Conservation (phyloP, 768 basidiomycete genomes). For the Tylopilus balloui region DNA sequence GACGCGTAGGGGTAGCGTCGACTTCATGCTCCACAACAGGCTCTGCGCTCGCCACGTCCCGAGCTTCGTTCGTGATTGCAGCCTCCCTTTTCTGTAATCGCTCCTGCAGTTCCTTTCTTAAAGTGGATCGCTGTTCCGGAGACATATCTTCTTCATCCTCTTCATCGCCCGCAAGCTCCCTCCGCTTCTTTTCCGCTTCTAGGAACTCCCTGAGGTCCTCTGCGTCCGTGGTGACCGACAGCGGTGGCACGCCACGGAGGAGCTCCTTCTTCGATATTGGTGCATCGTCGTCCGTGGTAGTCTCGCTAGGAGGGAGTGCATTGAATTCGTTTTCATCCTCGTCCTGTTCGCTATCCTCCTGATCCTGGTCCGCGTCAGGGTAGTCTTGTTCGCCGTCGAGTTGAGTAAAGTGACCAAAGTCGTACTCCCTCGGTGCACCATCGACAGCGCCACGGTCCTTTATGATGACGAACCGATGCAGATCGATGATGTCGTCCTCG, state of each 20-base stretch:
- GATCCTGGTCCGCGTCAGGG: slow-evolving; percentile 38
- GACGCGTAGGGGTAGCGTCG: slow-evolving; percentile 18
- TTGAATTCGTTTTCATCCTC: slow-evolving; percentile 58
- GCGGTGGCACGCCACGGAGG: slow-evolving; percentile 41
- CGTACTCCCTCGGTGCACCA: slow-evolving; percentile 35
- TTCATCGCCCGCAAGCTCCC: slow-evolving; percentile 35
- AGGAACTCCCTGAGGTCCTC: slow-evolving; percentile 64
- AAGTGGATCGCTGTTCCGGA: slow-evolving; percentile 12
- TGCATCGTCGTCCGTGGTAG: slow-evolving; percentile 23
- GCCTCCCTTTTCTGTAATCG: slow-evolving; percentile 8
- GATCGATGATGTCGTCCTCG: slow-evolving; percentile 77
- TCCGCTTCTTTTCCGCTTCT: slow-evolving; percentile 54
- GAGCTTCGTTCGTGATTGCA: slow-evolving; percentile 2
- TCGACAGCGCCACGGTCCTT: slow-evolving; percentile 69
- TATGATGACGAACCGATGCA: slow-evolving; percentile 55
- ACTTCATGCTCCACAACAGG: slow-evolving; percentile 1
- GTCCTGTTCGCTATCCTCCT: slow-evolving; percentile 48
- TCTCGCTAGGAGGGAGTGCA: slow-evolving; percentile 37
- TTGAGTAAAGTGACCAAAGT: slow-evolving; percentile 51
- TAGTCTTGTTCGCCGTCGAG: slow-evolving; percentile 37
- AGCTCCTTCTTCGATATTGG: slow-evolving; percentile 31
- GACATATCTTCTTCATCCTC: slow-evolving; percentile 26
- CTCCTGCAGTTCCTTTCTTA: slow-evolving; percentile 17
- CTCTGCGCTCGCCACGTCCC: slow-evolving; percentile 5
- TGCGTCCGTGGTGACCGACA: slow-evolving; percentile 46